These are phyloP conservation scores for Neurospora sp. DNA, from an alignment of 495 filamentous ascomycete genomes.

Conservation along the genomic window DNA sequence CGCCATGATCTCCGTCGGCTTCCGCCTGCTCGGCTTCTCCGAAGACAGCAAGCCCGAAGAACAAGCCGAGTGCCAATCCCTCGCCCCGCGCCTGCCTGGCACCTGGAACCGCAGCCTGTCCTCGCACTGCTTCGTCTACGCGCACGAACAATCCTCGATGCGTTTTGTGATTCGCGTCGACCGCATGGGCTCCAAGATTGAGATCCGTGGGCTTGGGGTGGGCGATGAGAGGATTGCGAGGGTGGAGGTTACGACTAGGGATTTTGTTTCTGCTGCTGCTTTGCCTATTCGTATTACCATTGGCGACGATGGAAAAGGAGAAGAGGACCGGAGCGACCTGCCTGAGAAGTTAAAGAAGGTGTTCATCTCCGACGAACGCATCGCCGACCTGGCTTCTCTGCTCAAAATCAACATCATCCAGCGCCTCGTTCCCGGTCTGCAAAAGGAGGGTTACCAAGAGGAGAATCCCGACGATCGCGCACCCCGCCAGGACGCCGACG, in stretches of 20 bases:
- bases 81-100: constrained; percentile 53
- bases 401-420: constrained; percentile 74
- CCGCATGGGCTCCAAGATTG: constrained; percentile 72
- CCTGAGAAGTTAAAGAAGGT: constrained; percentile 45
- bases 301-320: constrained; percentile 17
- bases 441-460: constrained; percentile 63
- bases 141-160: constrained; percentile 80
- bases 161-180: constrained; percentile 73
- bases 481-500: constrained; percentile 22
- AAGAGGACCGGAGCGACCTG: constrained; percentile 32
- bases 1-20: constrained; percentile 69
- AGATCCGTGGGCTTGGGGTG: constrained; percentile 67
- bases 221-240: constrained; percentile 72
- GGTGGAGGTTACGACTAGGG: constrained; percentile 63
- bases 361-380: constrained; percentile 62
- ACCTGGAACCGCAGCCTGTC: constrained; percentile 66
- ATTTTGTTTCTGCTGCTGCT: constrained; percentile 54
- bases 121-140: constrained; percentile 75
- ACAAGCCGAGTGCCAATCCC: constrained; percentile 23
- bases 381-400: constrained; percentile 54
- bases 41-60: constrained; percentile 49
- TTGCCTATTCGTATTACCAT: constrained; percentile 38
- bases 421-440: constrained; percentile 61
- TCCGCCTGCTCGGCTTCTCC: constrained; percentile 70
- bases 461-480: constrained; percentile 23